Evolutionary conservation across 768 basidiomycete species (phyloP), one percentile per base, ranked within the genome.

Genomic region (Sutorius australiensis): DNA sequence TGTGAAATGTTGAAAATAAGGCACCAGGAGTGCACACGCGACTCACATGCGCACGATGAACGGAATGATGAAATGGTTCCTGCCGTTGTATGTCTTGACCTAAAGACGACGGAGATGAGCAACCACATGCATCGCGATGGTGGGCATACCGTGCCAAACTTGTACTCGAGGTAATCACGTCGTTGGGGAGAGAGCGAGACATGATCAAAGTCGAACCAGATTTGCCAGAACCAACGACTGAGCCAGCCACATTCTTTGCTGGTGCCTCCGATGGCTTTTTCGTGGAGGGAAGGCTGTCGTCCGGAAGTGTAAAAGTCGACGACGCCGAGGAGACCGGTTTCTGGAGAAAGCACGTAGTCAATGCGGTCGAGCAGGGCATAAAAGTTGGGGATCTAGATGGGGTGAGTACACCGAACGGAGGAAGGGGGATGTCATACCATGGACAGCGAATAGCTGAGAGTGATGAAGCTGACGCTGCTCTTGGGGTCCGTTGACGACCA

Each of bases 181-280:
- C 86, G 71, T 27, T 80, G 79, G 8, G 82, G 80, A 21, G 77
- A 76, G 9, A 81, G 67, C 14, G 75, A 79, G 33, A 83, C 77
- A 59, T 77, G 75, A 57, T 80, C 79, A 54, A 80, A 79, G 55
- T 79, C 78, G 57, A 80, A 81, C 83, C 83, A 88, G 39, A 84
- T 83, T 58, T 85, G 82, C 87, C 87, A 89, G 72, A 89, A 89
- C 81, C 83, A 82, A 4, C 86, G 75, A n/a, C 78, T 77, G 44
- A 83, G 71, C 83, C 83, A 89, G 0, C 80, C 73, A 67, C 82
- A 76, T 66, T 79, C 74, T 40, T 82, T 82, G 55, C 78, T 80
- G 21, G 74, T 73, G 0, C 82, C 82, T 1, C 85, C 85, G 34
- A 87, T 85, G 0, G 83, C 80, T 64, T 75, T 78, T 42, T 82